Conservation (phyloP, 2,329 filamentous ascomycete species). For the Pseudocercospora crystallina region DNA sequence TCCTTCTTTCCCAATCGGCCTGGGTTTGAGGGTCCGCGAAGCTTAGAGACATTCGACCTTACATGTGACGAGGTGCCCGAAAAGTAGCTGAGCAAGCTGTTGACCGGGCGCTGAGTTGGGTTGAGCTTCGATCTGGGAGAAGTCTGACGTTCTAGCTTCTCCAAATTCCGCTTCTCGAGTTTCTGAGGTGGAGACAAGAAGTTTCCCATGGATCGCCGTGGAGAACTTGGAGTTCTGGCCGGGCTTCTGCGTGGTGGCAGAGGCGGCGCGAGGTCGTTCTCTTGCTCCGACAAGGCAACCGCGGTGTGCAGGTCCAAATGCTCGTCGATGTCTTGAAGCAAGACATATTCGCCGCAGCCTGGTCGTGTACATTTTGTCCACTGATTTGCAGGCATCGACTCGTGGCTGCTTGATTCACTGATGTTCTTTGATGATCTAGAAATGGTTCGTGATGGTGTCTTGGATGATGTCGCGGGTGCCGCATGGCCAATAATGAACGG, state of each 20-base stretch:
- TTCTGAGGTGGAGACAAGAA: constrained; percentile 7
- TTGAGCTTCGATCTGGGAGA: neutral
- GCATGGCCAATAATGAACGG: constrained; percentile 19
- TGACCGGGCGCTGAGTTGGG: neutral
- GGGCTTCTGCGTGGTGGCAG: constrained; percentile 19
- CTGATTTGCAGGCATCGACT: constrained; percentile 19
- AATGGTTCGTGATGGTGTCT: neutral
- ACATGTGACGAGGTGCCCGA: constrained; percentile 14
- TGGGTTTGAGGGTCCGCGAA: constrained; percentile 15
- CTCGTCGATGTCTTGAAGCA: constrained; percentile 44
- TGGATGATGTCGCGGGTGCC: neutral
- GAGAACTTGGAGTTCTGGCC: constrained; percentile 1
- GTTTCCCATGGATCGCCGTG: neutral
- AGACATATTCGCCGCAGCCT: constrained; percentile 45
- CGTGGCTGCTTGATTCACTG: constrained; percentile 2
- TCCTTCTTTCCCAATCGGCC: constrained; percentile 40
- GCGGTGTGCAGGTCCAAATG: constrained; percentile 47
- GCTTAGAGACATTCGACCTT: constrained; percentile 11
- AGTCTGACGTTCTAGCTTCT: neutral
- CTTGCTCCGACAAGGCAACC: constrained; percentile 38
- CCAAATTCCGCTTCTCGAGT: constrained; percentile 4
- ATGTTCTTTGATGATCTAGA: neutral
- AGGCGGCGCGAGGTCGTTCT: constrained; percentile 29
- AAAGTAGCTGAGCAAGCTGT: constrained; percentile 18
- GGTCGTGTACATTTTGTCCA: constrained; percentile 43